A percentile compares a stretch with the other conserved stretches of the same genome.
phyloP scores from a whole-genome alignment of 2,329 filamentous ascomycete species.

The Macrophomina phaseolina region DNA sequence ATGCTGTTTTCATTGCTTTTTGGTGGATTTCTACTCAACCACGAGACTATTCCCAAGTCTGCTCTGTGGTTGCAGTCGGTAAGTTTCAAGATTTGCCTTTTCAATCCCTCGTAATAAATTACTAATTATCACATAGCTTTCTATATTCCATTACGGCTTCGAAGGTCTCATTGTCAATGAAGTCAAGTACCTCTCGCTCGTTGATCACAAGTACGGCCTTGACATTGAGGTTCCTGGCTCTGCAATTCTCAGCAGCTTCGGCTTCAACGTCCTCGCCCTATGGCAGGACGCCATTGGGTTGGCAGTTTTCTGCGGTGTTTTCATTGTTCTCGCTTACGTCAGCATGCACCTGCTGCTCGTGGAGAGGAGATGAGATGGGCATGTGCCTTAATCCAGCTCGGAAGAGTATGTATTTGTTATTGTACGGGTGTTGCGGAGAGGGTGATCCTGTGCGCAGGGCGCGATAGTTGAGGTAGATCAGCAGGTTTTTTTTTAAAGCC shows the following conservation, averaged over 20 bases:
- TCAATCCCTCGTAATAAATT: not conserved
- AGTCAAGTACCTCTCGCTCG: slow-evolving; percentile 84
- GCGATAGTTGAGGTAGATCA: not conserved
- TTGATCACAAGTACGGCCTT: slow-evolving; percentile 93
- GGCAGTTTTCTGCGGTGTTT: slow-evolving; percentile 79
- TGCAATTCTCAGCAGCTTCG: slow-evolving; percentile 91
- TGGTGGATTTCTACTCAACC: slow-evolving; percentile 90
- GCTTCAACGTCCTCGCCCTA: slow-evolving; percentile 85
- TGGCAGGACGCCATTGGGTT: slow-evolving; percentile 86
- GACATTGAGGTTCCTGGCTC: slow-evolving; percentile 96
- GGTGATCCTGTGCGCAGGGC: not conserved
- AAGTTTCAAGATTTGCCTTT: slow-evolving; percentile 42
- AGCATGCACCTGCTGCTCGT: slow-evolving; percentile 95
- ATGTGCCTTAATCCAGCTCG: not conserved
- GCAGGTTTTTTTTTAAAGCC: not conserved
- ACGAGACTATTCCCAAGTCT: slow-evolving; percentile 84
- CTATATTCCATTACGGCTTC: slow-evolving; percentile 98
- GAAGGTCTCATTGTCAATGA: slow-evolving; percentile 98
- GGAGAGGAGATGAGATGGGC: slow-evolving; percentile 71
- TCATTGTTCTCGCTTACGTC: slow-evolving; percentile 84
- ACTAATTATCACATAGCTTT: slow-evolving; percentile 61
- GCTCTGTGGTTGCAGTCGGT: slow-evolving; percentile 88
- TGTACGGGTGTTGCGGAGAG: not conserved
- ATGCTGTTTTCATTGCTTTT: slow-evolving; percentile 98
- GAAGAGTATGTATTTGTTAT: not conserved